These are phyloP conservation scores for Candida bentonensis DNA, from an alignment of 805 yeast species.

Conservation along the genomic window DNA sequence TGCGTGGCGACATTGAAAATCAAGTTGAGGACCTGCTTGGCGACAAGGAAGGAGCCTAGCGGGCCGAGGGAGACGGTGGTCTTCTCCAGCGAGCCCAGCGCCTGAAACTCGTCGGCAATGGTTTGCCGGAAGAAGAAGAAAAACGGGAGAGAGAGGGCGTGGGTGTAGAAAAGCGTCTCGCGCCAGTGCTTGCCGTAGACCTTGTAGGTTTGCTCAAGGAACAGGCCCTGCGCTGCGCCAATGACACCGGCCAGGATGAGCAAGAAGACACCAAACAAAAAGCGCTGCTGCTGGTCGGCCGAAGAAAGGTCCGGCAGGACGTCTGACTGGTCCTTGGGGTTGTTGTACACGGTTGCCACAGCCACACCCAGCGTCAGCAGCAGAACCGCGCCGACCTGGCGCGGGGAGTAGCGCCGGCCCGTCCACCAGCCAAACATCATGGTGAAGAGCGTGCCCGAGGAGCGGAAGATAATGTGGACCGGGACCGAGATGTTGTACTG, in stretches of 20 bases:
- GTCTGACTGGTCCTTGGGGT: constrained; percentile 5
- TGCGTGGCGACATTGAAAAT: constrained; percentile 38
- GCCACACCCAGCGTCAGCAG: constrained; percentile 44
- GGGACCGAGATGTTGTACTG: constrained; percentile 47
- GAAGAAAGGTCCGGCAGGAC: constrained; percentile 10
- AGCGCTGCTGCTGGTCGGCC: constrained; percentile 7
- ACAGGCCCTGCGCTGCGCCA: constrained; percentile 43
- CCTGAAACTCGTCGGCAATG: constrained; percentile 20
- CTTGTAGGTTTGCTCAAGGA: constrained; percentile 36
- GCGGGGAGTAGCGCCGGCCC: constrained; percentile 31
- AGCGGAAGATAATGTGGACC: constrained; percentile 49
- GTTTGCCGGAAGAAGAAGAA: constrained; percentile 27
- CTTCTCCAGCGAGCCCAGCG: constrained; percentile 8
- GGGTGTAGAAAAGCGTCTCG: constrained; percentile 50
- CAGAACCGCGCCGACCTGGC: constrained; percentile 37
- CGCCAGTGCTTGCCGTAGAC: constrained; percentile 48
- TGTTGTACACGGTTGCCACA: constrained; percentile 22
- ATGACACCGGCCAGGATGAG: constrained; percentile 35
- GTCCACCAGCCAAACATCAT: constrained; percentile 39
- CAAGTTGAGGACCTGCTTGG: constrained; percentile 15
- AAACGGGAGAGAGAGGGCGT: constrained; percentile 40
- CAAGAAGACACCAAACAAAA: constrained; percentile 27
- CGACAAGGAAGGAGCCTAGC: constrained; percentile 10
- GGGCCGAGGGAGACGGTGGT: constrained; percentile 9
- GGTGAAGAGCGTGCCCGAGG: constrained; percentile 49